A percentile compares a stretch with the other conserved stretches of the same genome.
Conservation (phyloP, 2,329 filamentous ascomycete genomes). For the Aspergillus calidoustus region DNA sequence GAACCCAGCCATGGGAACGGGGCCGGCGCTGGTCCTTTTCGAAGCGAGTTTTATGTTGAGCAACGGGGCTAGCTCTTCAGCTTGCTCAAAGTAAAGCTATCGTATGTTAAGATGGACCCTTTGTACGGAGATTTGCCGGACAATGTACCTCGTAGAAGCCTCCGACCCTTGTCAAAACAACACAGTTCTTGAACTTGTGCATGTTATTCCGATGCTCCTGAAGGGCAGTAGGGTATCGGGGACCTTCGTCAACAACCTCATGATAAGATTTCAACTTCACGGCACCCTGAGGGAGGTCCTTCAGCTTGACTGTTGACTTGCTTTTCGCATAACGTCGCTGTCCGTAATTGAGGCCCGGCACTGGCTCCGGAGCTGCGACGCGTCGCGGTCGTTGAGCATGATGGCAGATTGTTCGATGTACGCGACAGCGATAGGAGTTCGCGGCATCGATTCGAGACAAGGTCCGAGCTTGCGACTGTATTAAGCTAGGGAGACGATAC, state of each 20-base stretch:
- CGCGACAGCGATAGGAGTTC: conserved; percentile 24
- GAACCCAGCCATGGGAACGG: conserved; percentile 92
- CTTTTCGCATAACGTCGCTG: conserved; percentile 42
- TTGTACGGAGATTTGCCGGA: not conserved
- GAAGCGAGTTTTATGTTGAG: conserved; percentile 84
- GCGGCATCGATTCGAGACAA: not conserved
- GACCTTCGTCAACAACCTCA: conserved; percentile 52
- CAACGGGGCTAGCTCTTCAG: conserved; percentile 82
- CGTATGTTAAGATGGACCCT: conserved; percentile 11
- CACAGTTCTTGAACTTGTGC: conserved; percentile 86
- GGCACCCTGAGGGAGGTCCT: conserved; percentile 61
- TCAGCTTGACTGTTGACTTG: conserved; percentile 44
- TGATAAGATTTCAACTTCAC: conserved; percentile 51
- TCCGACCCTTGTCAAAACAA: conserved; percentile 88
- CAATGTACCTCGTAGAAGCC: conserved; percentile 81
- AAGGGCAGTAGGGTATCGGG: conserved; percentile 82
- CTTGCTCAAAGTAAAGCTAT: conserved; percentile 89
- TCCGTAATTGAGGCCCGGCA: conserved; percentile 19
- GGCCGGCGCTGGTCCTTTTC: conserved; percentile 77
- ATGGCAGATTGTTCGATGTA: conserved; percentile 36
- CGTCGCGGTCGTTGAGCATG: conserved; percentile 34
- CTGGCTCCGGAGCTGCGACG: conserved; percentile 20
- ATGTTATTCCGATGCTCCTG: conserved; percentile 88
- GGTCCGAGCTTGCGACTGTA: conserved; percentile 7
- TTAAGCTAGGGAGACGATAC: conserved; percentile 19